Evolutionary conservation across 2,329 filamentous ascomycete species (phyloP), one percentile per base, ranked within the genome.

Genomic region (Diplocarpon rosae): DNA sequence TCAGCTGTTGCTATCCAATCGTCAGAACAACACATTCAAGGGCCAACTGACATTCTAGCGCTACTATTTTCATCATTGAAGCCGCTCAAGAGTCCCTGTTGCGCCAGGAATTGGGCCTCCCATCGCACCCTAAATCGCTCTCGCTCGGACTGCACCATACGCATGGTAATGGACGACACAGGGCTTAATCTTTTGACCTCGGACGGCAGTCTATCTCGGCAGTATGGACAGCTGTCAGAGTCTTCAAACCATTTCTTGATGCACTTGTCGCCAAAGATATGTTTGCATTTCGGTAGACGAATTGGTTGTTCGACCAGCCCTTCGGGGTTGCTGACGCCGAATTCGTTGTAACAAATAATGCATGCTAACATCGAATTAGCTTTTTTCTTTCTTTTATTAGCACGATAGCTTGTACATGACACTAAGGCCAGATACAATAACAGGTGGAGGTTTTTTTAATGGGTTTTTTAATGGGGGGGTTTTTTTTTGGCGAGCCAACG

Each of bases 221-320:
- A 82, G 54, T 80, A 80, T 0, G 78, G 78, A 52, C 78, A 82
- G 43, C 67, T 78, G 52, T 78, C 71, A 1, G 74, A 74, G 37
- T 80, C 74, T 42, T 75, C 67, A 12, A 82, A 70, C 78, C 78
- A 82, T 52, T 75, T 79, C 58, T 74, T 77, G 51, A 82, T 76
- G 58, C 78, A 82, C 52, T 72, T 68, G 45, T 79, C 69, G 14
- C 78, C 78, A 58, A 82, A 82, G 6, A 81, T 60, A 52, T 82
- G 78, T 52, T 73, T 76, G 65, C 78, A 82, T 52, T 69, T 72
- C 2, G 78, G 77, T 14, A 81, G 60, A 15, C 73, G 72, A 13
- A 80, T 59, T 1, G 78, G 74, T 2, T 62, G 65, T 56, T 82
- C 78, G 37, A 65, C 68, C 15, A 74, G 61, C 1, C 76, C 76